phyloP scores from a whole-genome alignment of 805 yeast species.

The Candida succiphila region DNA sequence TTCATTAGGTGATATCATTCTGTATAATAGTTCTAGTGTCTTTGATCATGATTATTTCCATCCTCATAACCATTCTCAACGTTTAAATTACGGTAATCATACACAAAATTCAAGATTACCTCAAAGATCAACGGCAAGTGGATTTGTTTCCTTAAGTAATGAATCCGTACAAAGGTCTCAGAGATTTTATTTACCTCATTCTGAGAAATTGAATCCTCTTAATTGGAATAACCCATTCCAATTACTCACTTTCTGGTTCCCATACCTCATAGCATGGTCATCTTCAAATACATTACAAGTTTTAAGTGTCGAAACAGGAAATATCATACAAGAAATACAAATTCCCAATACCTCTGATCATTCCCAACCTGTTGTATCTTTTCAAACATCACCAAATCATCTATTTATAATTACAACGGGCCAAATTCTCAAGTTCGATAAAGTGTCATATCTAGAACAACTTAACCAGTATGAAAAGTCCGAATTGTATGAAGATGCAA shows the following conservation, averaged over 20 bases:
- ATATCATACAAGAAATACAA: slow-evolving; percentile 21
- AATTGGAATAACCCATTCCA: slow-evolving; percentile 17
- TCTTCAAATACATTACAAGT: slow-evolving; percentile 23
- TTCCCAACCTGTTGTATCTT: slow-evolving; percentile 4
- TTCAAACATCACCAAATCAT: slow-evolving; percentile 15
- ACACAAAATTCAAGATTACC: neutral
- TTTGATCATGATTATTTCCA: no score
- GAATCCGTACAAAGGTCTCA: neutral
- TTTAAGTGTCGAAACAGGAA: slow-evolving; percentile 26
- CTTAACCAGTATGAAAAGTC: slow-evolving; percentile 19
- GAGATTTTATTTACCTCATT: neutral
- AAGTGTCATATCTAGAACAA: slow-evolving; percentile 22
- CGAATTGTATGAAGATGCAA: slow-evolving; percentile 31
- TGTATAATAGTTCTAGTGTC: neutral
- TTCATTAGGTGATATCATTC: neutral
- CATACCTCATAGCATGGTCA: slow-evolving; percentile 25
- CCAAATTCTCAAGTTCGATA: slow-evolving; percentile 17
- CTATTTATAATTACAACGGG: slow-evolving; percentile 20
- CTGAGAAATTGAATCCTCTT: neutral
- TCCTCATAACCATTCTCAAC: neutral
- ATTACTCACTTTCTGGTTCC: slow-evolving; percentile 24
- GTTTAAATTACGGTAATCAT: neutral
- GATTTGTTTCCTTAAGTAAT: neutral
- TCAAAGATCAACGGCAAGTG: neutral
- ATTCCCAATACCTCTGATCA: slow-evolving; percentile 1